Evolutionary conservation across 192 early-diverging fungal species (phyloP), one percentile per base, ranked within the genome.

Genomic region (Gamsiella multidivaricata): DNA sequence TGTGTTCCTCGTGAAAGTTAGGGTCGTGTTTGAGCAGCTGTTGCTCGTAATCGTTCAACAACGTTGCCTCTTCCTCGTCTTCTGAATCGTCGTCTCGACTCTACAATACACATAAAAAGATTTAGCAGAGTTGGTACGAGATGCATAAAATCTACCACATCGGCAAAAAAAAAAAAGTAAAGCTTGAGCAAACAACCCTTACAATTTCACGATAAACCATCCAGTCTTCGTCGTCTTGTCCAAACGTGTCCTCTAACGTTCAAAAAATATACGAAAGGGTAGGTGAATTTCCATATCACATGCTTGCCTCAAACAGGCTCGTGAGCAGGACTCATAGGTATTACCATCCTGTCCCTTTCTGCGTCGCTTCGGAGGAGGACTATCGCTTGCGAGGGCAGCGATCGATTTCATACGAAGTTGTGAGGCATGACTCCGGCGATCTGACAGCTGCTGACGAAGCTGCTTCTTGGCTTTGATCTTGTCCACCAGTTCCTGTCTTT

Each of bases 161-260:
- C 4, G 45, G 15, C 9, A 18, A 18, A n/a, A 46, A 18, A 46
- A 18, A 46, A 18, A 18, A 12, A 5, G 17, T 46, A 18, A 46
- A 46, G 45, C 9, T 12, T 46, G 12, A 46, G 6, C 45, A 46
- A 46, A 47, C 10, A 26, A 28, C 14, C 70, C 88, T 80, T 88
- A 92, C 92, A 58, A 97, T 95, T 70, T 94, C 92, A 41, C 93
- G 87, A 69, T 97, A 97, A 39, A 97, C 87, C 73, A 89, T 88
- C 96, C 96, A 97, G 80, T 96, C 95, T 10, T 90, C 92, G 70
- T 96, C 95, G 61, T 96, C 92, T 6, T 90, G 91, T n/a, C 96
- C 96, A 85, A 97, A 97, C 4, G 90, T 93, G 60, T 97, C 96
- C 76, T 95, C 95, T 90, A 71, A 36, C n/a, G n/a, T n/a, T n/a